A percentile compares a stretch with the other conserved stretches of the same genome.
phyloP scores from a whole-genome alignment of 371 early-diverging fungal genomes.

The Rhizopus microsporus region DNA sequence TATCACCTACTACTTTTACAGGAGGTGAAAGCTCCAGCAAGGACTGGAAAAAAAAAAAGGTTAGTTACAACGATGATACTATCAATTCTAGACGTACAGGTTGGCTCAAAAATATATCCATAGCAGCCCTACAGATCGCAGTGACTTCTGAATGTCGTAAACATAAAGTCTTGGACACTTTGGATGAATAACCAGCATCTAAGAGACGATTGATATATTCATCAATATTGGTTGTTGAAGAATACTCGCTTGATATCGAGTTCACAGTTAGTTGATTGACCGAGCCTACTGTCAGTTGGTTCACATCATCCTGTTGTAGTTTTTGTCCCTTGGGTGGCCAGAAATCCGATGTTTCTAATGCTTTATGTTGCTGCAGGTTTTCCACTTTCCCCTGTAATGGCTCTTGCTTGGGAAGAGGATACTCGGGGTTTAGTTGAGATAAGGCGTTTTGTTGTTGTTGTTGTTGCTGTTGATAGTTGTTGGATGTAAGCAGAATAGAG shows the following conservation, averaged over 20 bases:
- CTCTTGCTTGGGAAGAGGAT: slow-evolving; percentile 30
- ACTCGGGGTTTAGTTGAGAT: slow-evolving; percentile 51
- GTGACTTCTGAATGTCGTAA: slow-evolving; percentile 85
- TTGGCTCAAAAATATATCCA: slow-evolving; percentile 93
- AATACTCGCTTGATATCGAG: slow-evolving; percentile 40
- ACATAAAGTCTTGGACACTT: slow-evolving; percentile 73
- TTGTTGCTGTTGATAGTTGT: slow-evolving; percentile 23
- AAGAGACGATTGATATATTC: slow-evolving; percentile 84
- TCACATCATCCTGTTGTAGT: slow-evolving; percentile 24
- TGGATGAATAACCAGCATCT: slow-evolving; percentile 76
- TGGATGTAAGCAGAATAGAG: slow-evolving; percentile 44
- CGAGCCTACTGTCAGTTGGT: slow-evolving; percentile 48
- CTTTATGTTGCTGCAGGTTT: slow-evolving; percentile 41
- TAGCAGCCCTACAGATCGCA: slow-evolving; percentile 84
- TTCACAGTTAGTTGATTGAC: slow-evolving; percentile 51
- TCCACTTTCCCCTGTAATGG: slow-evolving; percentile 35
- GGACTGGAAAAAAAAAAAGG: slow-evolving; percentile 39
- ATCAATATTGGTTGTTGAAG: slow-evolving; percentile 62
- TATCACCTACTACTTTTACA: slow-evolving; percentile 96
- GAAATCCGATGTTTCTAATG: slow-evolving; percentile 37
- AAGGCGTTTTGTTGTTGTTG: slow-evolving; percentile 20
- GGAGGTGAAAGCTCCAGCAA: slow-evolving; percentile 96
- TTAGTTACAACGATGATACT: neutral
- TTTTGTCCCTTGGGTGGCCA: slow-evolving; percentile 34
- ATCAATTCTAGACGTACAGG: slow-evolving; percentile 53